Base-by-base conservation (phyloP, 78 protist genomes). In the Dictyostelium citrinum region DNA sequence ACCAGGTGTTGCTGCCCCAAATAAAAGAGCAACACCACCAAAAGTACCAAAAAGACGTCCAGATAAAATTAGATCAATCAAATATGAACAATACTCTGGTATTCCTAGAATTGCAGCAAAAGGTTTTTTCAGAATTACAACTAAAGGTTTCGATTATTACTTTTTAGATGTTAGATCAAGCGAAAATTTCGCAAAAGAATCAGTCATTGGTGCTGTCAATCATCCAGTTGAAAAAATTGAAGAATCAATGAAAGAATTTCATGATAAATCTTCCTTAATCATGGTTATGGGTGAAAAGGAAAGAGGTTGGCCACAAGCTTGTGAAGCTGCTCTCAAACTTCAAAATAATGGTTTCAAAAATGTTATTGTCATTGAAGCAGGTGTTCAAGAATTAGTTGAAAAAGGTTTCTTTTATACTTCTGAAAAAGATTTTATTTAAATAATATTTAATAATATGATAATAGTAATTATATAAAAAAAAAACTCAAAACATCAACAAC, bases 11-110 rank as follows among this genome's bases (percentile, higher is more conserved):
- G 83, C 76, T 0, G 68, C 43, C 5, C 84, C 84, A 80, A 80
- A 49, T 80, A 49, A 49, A 80, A 78, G 81, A 88, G 68, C 85
- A 78, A 77, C 93, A 20, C 93, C 93, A 67, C 84, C 70, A 67
- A 76, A 82, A 78, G 93, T 81, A 39, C 84, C 84, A 80, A 80
- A 80, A 58, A 67, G 93, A 60, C 84, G 93, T 68, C 93, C 93
- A 88, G 83, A 61, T 82, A 88, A 88, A 64, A 55, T 77, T 43
- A 76, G 82, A 68, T 78, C 93, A 61, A 37, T 82, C 27, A 22
- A 78, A n/a, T 88, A 77, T 82, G 67, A 55, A 78, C 85, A 88
- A 67, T 88, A 88, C 39, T 74, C 60, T 17, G 37, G 29, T 12
- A 88, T 88, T 43, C 93, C 93, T 79, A 81, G 93, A 77, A 9